Evolutionary conservation across 2,329 filamentous ascomycete species (phyloP).

Genomic region (Penicillium hordei): DNA sequence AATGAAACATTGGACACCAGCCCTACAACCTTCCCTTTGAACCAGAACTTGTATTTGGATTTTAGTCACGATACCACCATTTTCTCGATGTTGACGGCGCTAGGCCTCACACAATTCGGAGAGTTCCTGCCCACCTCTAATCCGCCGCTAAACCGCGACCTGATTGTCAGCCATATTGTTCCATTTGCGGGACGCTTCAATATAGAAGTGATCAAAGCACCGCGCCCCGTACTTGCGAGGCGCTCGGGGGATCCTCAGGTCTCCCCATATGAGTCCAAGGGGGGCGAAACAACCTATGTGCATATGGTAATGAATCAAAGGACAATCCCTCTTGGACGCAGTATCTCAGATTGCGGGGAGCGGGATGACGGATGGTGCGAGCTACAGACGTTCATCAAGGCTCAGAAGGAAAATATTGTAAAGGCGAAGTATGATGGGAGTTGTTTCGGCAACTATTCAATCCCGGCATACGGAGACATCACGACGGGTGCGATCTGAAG

Average conservation of each 20-base stretch:
- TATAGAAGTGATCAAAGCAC: conserved; percentile 70
- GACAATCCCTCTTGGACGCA: conserved; percentile 67
- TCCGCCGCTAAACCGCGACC: conserved; percentile 56
- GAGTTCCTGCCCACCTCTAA: conserved; percentile 55
- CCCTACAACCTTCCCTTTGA: conserved; percentile 67
- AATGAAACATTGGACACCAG: conserved; percentile 50
- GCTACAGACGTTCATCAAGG: conserved; percentile 63
- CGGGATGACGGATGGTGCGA: conserved; percentile 77
- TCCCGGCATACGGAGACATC: not conserved
- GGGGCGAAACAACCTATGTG: conserved; percentile 64
- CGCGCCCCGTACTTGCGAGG: conserved; percentile 59
- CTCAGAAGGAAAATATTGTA: conserved; percentile 59
- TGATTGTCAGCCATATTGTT: conserved; percentile 66
- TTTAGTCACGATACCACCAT: conserved; percentile 79
- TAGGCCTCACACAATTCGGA: conserved; percentile 69
- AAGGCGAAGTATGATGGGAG: conserved; percentile 63
- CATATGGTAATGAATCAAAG: conserved; percentile 75
- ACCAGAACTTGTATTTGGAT: conserved; percentile 73
- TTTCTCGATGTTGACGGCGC: conserved; percentile 66
- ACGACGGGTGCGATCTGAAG: not conserved
- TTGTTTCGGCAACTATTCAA: conserved; percentile 56
- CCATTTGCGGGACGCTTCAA: conserved; percentile 72
- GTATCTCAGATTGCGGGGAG: conserved; percentile 64
- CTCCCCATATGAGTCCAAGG: conserved; percentile 37
- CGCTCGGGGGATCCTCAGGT: conserved; percentile 39